Evolutionary conservation across 495 filamentous ascomycete species (phyloP), one percentile per base, ranked within the genome.

Genomic region (Neurospora sublineolata): DNA sequence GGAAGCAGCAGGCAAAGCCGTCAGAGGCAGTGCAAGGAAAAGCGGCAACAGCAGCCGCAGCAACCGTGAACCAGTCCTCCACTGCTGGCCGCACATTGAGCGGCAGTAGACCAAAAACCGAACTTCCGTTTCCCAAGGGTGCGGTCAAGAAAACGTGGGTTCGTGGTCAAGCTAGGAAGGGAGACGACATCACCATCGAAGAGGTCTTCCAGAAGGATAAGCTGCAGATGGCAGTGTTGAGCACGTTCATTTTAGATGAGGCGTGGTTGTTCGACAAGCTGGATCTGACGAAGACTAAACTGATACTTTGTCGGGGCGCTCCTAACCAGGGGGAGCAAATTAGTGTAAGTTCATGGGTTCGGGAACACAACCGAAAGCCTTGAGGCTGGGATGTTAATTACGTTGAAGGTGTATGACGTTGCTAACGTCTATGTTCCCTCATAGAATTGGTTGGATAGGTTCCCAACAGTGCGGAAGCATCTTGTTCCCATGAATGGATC

Each of bases 171-270:
- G 78, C 82, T 1, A 83, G 92, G 37, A 77, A 74, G 0, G 84
- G 80, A 2, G 84, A 94, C 60, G 93, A 97, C 70, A 93, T 98
- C 76, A 96, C 89, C 74, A 89, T 99, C 46, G 93, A 97, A 77
- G 95, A 98, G 76, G 89, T 97, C 1, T 79, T 99, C 0, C 91
- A 96, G 77, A 87, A 86, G 46, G 78, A 85, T 6, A 85, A 90
- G 41, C 84, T 97, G 0, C 82, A 90, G 23, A 82, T 93, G 27
- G 95, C 93, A 0, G 86, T 98, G 1, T 80, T 99, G 3, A 95
- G 93, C 73, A 91, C 94, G 2, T 99, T 91, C 72, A 86, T 94
- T 75, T 94, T 93, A 90, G 92, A 97, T 75, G 85, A 89, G 27
- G 71, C 74, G 42, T 86, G 82, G 80, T 64, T 86, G 74, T 18